Percentiles rank a stretch among this genome's conserved stretches.
These are phyloP conservation scores for Tetrapyrgos nigripes DNA, from an alignment of 1,284 basidiomycete genomes.

Conservation along the genomic window DNA sequence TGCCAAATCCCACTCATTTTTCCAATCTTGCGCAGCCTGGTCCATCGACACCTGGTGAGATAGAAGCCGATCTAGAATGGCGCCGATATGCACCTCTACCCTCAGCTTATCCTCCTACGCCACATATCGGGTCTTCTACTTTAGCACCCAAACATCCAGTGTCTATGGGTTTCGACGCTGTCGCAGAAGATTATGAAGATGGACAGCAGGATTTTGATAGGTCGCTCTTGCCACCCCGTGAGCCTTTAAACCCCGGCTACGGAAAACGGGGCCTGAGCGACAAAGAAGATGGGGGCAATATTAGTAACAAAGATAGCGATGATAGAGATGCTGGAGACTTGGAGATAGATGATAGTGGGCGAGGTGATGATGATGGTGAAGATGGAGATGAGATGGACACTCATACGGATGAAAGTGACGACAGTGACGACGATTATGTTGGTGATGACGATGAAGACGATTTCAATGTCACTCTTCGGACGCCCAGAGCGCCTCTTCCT, in stretches of 20 bases:
- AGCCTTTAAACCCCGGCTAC: conserved; percentile 62
- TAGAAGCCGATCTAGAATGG: conserved; percentile 26
- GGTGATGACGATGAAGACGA: conserved; percentile 59
- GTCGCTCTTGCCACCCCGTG: conserved; percentile 71
- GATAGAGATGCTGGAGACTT: neutral
- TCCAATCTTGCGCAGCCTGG: neutral
- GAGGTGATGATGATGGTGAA: conserved; percentile 22
- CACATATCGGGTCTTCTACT: conserved; percentile 20
- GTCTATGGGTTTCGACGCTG: neutral
- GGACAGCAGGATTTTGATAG: conserved; percentile 56
- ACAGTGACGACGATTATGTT: conserved; percentile 46
- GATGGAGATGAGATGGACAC: conserved; percentile 25
- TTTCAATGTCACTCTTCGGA: conserved; percentile 70
- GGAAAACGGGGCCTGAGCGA: conserved; percentile 62
- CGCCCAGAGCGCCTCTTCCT: conserved; percentile 48
- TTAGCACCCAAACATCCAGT: conserved; percentile 19
- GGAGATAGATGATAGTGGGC: conserved; percentile 25
- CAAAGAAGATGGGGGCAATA: conserved; percentile 30
- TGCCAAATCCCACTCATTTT: neutral
- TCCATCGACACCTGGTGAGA: conserved; percentile 14
- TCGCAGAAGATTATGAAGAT: conserved; percentile 18
- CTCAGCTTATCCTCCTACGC: conserved; percentile 31
- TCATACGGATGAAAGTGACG: conserved; percentile 30
- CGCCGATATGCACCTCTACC: conserved; percentile 32
- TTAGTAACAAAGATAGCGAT: conserved; percentile 21